Evolutionary conservation across 202 grass and related monocot species (phyloP), one percentile per base, ranked within the genome.

Genomic region (Hordeum pubiflorum): DNA sequence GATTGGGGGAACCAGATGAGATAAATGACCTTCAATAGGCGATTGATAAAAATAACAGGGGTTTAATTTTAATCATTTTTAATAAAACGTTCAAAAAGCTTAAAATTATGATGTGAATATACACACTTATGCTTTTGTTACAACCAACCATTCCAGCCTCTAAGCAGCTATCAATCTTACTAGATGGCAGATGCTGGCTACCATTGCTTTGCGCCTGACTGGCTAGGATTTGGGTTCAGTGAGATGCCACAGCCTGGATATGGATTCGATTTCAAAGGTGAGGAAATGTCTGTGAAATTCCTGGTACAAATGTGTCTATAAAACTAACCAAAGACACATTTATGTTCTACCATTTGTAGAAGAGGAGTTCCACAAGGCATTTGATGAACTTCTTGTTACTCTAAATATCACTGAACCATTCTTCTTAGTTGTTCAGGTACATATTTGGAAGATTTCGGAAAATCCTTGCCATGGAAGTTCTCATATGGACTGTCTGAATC

Each of bases 171-270:
- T 38, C 82, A 63, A 83, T 79, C 60, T 89, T 85, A 64, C 86
- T 86, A 97, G 91, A 94, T 97, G 91, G 73, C 89, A 85, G 86
- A 87, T 79, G 77, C 69, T 87, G 89, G 94, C 52, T 97, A 94
- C 74, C 94, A 91, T 69, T 94, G 91, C 68, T 94, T 80, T 76
- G 94, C 91, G 72, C 91, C 91, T 87, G 94, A 97, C 48, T 97
- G 94, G 94, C 89, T 97, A 63, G 91, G 94, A 87, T 97, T 97
- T 80, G 94, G 91, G 32, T 97, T 97, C 71, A 97, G 94, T 88
- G 94, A 97, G 59, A 94, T 91, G 87, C 91, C 91, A 60, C 94
- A 97, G 22, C 88, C 94, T 73, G 94, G 94, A 56, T 97, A 97
- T 76, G 91, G 90, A 63, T 97, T 97, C 56, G 77, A 84, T 78